Percentiles rank a stretch among this genome's conserved stretches.
Evolutionary conservation across 768 basidiomycete genomes (phyloP).

Genomic region (Collybia mongolica): DNA sequence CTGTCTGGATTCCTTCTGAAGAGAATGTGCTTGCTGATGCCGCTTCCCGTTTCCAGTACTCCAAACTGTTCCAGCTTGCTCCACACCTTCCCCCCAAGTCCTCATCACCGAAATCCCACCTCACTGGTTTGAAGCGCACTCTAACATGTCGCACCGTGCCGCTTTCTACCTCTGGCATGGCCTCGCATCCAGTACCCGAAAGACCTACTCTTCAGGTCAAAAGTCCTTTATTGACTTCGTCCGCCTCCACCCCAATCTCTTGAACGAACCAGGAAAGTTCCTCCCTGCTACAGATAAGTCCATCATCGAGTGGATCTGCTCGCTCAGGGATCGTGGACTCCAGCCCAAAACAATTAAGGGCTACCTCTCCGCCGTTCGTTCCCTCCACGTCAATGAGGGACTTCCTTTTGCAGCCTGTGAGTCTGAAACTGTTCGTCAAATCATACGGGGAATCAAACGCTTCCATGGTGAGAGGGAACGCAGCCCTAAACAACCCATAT

Average conservation of each 20-base stretch:
- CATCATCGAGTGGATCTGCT: constrained; percentile 19
- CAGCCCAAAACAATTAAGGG: constrained; percentile 18
- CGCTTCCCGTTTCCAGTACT: constrained; percentile 20
- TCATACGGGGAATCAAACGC: too few relatives aligned
- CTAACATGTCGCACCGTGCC: constrained; percentile 11
- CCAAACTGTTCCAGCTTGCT: constrained; percentile 20
- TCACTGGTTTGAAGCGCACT: constrained; percentile 17
- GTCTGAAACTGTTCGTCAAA: constrained; percentile 22
- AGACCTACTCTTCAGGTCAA: too few relatives aligned
- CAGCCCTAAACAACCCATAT: too few relatives aligned
- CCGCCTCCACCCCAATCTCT: constrained; percentile 14
- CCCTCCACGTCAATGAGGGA: constrained; percentile 28
- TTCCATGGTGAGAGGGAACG: too few relatives aligned
- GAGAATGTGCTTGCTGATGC: constrained; percentile 23
- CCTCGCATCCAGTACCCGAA: too few relatives aligned
- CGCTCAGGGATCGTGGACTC: constrained; percentile 12
- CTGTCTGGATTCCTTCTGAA: constrained; percentile 18
- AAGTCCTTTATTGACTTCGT: too few relatives aligned
- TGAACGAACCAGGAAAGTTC: constrained; percentile 8
- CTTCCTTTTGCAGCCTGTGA: constrained; percentile 22
- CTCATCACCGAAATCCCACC: too few relatives aligned
- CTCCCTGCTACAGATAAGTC: constrained; percentile 15
- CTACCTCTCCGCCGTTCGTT: constrained; percentile 21
- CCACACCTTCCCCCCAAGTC: too few relatives aligned
- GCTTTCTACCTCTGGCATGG: constrained; percentile 27